Evolutionary conservation across 169 alveolate species (phyloP).

Genomic region (Plasmodium blacklocki): DNA sequence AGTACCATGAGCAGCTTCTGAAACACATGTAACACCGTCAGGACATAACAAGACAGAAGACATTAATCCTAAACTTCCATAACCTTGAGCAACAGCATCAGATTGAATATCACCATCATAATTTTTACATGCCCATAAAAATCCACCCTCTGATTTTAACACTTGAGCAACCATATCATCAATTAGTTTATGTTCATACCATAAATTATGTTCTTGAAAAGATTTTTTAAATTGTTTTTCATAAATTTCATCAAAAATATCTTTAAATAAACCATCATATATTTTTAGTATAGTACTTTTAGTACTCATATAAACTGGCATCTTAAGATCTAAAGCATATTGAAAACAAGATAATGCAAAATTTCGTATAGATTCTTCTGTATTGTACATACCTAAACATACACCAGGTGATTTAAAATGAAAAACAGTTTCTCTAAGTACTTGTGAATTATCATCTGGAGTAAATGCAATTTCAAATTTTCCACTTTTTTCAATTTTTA

Average conservation of each 20-base stretch:
- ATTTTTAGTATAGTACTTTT: constrained; percentile 94
- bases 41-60: constrained; percentile 95
- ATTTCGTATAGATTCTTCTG: constrained; percentile 91
- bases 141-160: constrained; percentile 95
- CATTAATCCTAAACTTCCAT: constrained; percentile 96
- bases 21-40: constrained; percentile 92
- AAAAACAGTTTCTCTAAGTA: constrained; percentile 74
- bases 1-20: constrained; percentile 98
- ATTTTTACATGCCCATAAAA: constrained; percentile 99
- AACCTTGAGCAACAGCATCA: constrained; percentile 96
- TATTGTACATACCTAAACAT: constrained; percentile 95
- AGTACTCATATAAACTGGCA: constrained; percentile 94
- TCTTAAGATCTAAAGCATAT: constrained; percentile 89
- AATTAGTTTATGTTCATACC: constrained; percentile 95
- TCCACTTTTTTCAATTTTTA: constrained; percentile 90
- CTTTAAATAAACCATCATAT: constrained; percentile 96
- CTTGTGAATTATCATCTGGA: constrained; percentile 86
- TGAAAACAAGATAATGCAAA: constrained; percentile 95
- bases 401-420: constrained; percentile 91
- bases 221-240: constrained; percentile 87
- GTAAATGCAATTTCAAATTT: constrained; percentile 89
- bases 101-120: constrained; percentile 98
- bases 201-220: constrained; percentile 90
- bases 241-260: constrained; percentile 92
- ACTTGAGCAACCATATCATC: constrained; percentile 98